Evolutionary conservation across 2,329 filamentous ascomycete genomes (phyloP).

Genomic region (Chaetomium sp.): DNA sequence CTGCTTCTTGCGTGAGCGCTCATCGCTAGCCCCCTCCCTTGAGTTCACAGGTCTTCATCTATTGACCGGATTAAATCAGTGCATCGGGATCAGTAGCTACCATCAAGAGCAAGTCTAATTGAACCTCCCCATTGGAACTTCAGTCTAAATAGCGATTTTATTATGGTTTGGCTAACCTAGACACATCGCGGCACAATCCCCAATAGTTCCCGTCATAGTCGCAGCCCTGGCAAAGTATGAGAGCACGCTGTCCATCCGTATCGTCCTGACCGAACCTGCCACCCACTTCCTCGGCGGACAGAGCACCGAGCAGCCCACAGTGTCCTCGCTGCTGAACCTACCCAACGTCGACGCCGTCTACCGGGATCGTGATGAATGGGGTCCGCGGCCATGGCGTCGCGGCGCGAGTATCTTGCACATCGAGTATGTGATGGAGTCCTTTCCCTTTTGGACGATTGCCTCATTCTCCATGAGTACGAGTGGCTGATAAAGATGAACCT

Average conservation of each 20-base stretch:
- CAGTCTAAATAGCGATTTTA: background rate
- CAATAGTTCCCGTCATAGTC: constrained; percentile 50
- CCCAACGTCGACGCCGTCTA: constrained; percentile 77
- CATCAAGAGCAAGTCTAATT: constrained; percentile 21
- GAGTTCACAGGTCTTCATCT: background rate
- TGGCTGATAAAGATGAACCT: background rate
- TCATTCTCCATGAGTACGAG: background rate
- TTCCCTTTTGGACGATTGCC: background rate
- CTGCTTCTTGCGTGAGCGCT: constrained; percentile 21
- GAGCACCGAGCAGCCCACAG: constrained; percentile 65
- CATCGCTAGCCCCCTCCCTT: too few species aligned
- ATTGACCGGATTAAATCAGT: constrained; percentile 5
- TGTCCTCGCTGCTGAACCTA: constrained; percentile 51
- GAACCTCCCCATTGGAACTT: background rate
- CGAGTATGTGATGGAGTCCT: constrained; percentile 40
- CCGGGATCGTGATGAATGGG: constrained; percentile 81
- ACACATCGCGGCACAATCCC: background rate
- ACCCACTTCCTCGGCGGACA: constrained; percentile 71
- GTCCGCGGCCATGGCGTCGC: constrained; percentile 63
- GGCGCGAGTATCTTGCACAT: constrained; percentile 84
- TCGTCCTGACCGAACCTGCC: constrained; percentile 72
- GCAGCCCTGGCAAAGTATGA: constrained; percentile 43
- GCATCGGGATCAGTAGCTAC: constrained; percentile 25
- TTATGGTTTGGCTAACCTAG: too few species aligned
- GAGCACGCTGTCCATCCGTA: constrained; percentile 66